Conservation (phyloP, 73 alveolate genomes). For the Paramecium sonneborni region DNA sequence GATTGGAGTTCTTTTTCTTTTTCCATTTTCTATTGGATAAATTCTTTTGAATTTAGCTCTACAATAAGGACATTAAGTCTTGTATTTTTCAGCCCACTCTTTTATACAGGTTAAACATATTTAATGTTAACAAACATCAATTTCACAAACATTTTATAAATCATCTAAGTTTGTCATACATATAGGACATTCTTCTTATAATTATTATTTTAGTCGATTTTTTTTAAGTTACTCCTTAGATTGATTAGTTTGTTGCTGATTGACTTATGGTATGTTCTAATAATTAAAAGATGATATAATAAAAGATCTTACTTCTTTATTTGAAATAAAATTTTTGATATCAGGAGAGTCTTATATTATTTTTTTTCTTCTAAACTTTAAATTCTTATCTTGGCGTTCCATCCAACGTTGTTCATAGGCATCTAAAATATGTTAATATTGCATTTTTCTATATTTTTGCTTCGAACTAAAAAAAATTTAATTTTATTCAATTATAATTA, state of each 20-base stretch:
- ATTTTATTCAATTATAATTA: not conserved
- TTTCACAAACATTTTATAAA: not conserved
- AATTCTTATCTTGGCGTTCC: not conserved
- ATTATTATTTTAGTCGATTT: not conserved
- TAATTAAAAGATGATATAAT: not conserved
- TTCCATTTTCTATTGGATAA: not conserved
- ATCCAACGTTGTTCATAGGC: not conserved
- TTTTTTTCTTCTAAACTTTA: not conserved
- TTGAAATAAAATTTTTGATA: not conserved
- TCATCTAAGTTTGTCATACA: not conserved
- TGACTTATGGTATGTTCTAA: not conserved
- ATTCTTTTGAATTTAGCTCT: not conserved
- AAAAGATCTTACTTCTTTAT: not conserved
- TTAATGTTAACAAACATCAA: not conserved
- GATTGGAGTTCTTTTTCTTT: not conserved
- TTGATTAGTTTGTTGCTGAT: not conserved
- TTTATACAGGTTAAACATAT: not conserved
- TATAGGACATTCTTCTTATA: constrained; percentile 10
- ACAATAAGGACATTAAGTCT: constrained; percentile 16
- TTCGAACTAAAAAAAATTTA: not conserved
- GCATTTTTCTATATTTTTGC: not conserved
- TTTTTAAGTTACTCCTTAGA: not conserved
- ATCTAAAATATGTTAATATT: not conserved
- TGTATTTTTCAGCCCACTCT: constrained; percentile 42
- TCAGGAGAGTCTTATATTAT: not conserved